Conservation (phyloP, 2,329 filamentous ascomycete species). For the Penicillium sp. region DNA sequence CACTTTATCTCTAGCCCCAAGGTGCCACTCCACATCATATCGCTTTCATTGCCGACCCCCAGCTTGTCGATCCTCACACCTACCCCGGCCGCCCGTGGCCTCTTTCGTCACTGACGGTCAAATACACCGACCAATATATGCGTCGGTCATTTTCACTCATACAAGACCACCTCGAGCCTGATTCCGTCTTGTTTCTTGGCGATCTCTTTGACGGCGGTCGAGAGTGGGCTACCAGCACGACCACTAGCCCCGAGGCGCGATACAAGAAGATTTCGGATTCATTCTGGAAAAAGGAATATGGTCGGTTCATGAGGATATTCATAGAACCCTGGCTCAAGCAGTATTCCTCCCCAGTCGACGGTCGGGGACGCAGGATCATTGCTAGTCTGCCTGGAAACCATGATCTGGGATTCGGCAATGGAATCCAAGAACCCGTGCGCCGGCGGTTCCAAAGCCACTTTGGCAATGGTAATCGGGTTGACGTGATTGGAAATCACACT, state of each 20-base stretch:
- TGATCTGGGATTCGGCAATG: constrained; percentile 86
- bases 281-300: constrained; percentile 87
- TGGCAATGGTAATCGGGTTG: constrained; percentile 86
- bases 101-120: constrained; percentile 66
- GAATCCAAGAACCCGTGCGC: constrained; percentile 78
- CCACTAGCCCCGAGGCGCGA: constrained; percentile 65
- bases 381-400: constrained; percentile 91
- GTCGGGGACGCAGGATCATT: constrained; percentile 75
- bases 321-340: constrained; percentile 68
- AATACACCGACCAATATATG: constrained; percentile 88
- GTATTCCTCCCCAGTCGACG: constrained; percentile 59
- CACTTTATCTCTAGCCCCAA: constrained; percentile 62
- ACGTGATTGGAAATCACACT: constrained; percentile 91
- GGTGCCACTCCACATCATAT: constrained; percentile 80
- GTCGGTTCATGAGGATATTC: constrained; percentile 84
- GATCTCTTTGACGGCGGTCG: constrained; percentile 95
- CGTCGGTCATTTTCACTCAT: constrained; percentile 78
- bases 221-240: constrained; percentile 81
- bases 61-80: constrained; percentile 92
- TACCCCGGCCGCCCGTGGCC: constrained; percentile 83
- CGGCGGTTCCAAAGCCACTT: constrained; percentile 86
- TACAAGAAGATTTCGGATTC: constrained; percentile 75
- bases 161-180: constrained; percentile 75
- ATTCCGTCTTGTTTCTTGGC: constrained; percentile 87
- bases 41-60: constrained; percentile 84